Percentiles rank a stretch among this genome's conserved stretches.
Conservation (phyloP, 2,329 filamentous ascomycete genomes). For the Xylaria hypoxylon region DNA sequence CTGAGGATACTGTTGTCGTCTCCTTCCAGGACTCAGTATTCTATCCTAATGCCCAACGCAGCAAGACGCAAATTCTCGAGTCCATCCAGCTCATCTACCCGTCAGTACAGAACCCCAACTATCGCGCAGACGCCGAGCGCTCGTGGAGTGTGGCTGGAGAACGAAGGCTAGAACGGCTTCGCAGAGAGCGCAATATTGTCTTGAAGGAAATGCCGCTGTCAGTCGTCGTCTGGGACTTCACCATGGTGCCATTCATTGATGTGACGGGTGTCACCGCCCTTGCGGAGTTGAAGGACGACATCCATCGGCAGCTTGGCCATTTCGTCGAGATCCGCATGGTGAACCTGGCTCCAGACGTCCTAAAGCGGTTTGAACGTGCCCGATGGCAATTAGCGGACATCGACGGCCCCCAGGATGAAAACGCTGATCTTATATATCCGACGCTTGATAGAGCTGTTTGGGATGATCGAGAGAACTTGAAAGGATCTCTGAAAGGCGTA, state of each 20-base stretch:
- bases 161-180: conserved; percentile 46
- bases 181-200: conserved; percentile 40
- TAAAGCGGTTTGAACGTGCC: conserved; percentile 46
- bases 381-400: conserved; percentile 46
- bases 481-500: conserved; percentile 48
- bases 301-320: conserved; percentile 46
- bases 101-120: conserved; percentile 42
- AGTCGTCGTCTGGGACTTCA: conserved; percentile 49
- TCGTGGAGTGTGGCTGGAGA: conserved; percentile 50
- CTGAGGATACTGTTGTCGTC: conserved; percentile 66
- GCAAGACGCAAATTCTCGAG: conserved; percentile 47
- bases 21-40: conserved; percentile 68
- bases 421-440: conserved; percentile 48
- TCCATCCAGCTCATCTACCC: conserved; percentile 50
- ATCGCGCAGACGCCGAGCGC: conserved; percentile 43
- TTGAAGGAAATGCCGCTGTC: conserved; percentile 46
- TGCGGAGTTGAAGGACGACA: conserved; percentile 50
- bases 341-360: conserved; percentile 42
- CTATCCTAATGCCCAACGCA: conserved; percentile 69
- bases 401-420: conserved; percentile 40
- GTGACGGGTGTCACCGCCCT: conserved; percentile 49
- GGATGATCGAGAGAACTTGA: conserved; percentile 47
- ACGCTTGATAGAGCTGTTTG: conserved; percentile 48
- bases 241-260: conserved; percentile 48
- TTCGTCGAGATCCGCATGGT: conserved; percentile 48